phyloP scores from a whole-genome alignment of 495 filamentous ascomycete genomes.

The Sordaria brevicollis region DNA sequence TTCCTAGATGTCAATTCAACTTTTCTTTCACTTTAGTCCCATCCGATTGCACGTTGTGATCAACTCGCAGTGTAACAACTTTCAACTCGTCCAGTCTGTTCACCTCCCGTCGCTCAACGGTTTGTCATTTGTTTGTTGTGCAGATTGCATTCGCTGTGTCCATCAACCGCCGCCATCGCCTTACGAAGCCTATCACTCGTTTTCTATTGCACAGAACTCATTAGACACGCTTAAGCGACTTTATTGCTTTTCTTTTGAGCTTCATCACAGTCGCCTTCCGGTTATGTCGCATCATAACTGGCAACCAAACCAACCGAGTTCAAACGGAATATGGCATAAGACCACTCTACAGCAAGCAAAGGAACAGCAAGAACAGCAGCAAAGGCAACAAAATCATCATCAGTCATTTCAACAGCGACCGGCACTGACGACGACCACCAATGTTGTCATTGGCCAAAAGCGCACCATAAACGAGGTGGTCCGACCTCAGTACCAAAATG shows the following conservation, averaged over 20 bases:
- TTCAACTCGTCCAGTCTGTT: too few species aligned
- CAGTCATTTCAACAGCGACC: background rate
- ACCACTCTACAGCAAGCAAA: constrained; percentile 14
- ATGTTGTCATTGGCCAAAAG: constrained; percentile 13
- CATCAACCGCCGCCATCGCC: background rate
- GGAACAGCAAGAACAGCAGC: background rate
- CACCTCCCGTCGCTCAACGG: background rate
- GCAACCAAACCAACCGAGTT: constrained; percentile 2
- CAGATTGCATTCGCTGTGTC: background rate
- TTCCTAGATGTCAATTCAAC: background rate
- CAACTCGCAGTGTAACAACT: background rate
- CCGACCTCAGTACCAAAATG: background rate
- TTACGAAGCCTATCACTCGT: background rate
- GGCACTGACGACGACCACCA: background rate
- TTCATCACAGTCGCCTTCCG: background rate
- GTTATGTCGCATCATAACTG: constrained; percentile 7
- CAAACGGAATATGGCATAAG: constrained; percentile 16
- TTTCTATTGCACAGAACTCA: background rate
- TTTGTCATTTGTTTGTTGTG: background rate
- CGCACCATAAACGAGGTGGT: constrained; percentile 6
- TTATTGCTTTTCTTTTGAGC: background rate
- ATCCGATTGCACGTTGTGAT: background rate
- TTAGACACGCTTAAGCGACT: background rate
- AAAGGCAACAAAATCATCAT: constrained; percentile 1
- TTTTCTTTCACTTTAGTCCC: background rate